phyloP scores from a whole-genome alignment of 129 eudicot genomes.

The Erigeron canadensis region DNA sequence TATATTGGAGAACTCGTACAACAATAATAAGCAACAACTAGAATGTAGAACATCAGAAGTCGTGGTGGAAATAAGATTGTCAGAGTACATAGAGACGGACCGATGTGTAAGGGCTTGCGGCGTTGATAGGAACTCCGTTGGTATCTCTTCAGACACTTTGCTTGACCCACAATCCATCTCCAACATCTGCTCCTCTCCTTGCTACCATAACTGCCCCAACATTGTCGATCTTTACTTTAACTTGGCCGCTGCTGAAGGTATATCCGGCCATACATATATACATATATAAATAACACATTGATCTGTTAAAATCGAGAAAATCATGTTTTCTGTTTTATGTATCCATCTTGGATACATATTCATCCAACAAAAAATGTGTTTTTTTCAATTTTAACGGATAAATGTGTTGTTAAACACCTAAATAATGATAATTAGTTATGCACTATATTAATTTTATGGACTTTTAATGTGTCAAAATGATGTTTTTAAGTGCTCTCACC shows the following conservation, averaged over 20 bases:
- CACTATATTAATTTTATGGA: too few species aligned
- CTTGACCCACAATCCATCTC: conserved; percentile 54
- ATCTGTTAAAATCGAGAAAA: too few species aligned
- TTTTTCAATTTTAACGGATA: too few species aligned
- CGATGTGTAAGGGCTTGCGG: conserved; percentile 74
- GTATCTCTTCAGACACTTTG: conserved; percentile 73
- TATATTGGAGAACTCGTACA: conserved; percentile 51
- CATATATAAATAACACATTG: too few species aligned
- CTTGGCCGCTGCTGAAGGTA: conserved; percentile 91
- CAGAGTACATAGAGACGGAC: conserved; percentile 68
- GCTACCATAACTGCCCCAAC: conserved; percentile 81
- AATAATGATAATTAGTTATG: too few species aligned
- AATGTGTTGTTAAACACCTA: too few species aligned
- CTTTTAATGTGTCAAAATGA: too few species aligned
- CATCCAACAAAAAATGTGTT: too few species aligned
- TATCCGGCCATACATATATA: too few species aligned
- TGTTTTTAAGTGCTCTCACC: too few species aligned
- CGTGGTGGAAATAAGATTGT: conserved; percentile 63
- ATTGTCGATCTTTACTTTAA: conserved; percentile 78
- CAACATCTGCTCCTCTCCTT: conserved; percentile 66
- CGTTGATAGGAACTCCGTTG: conserved; percentile 51
- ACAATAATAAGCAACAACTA: conserved; percentile 24
- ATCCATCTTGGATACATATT: too few species aligned
- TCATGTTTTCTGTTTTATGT: too few species aligned
- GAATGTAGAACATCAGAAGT: conserved; percentile 74